phyloP scores from a whole-genome alignment of 2,329 filamentous ascomycete species.

The Verticillium nonalfalfae region DNA sequence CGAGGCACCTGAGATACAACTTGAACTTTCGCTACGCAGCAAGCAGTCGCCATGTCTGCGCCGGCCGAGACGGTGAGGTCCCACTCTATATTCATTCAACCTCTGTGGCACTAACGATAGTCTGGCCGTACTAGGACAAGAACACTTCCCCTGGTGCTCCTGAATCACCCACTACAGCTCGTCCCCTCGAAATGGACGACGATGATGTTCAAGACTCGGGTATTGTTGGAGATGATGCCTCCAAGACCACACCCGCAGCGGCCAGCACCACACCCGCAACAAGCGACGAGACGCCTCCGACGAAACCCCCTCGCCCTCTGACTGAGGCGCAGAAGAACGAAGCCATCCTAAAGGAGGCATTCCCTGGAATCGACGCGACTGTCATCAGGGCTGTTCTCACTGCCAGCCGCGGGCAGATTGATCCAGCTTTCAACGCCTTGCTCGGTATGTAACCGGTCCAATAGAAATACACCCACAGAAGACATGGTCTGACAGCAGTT shows the following conservation, averaged over 20 bases:
- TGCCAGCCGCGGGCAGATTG: slow-evolving; percentile 81
- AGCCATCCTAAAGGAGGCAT: slow-evolving; percentile 86
- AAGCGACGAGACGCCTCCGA: slow-evolving; percentile 46
- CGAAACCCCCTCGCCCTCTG: slow-evolving; percentile 80
- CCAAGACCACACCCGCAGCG: slow-evolving; percentile 12
- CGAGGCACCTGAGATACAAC: background rate
- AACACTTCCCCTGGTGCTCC: slow-evolving; percentile 31
- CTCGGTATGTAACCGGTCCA: slow-evolving; percentile 51
- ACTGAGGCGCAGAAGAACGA: slow-evolving; percentile 80
- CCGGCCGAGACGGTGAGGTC: slow-evolving; percentile 36
- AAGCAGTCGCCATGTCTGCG: slow-evolving; percentile 31
- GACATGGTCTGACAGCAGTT: background rate
- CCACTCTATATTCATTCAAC: slow-evolving; percentile 13
- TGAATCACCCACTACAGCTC: slow-evolving; percentile 60
- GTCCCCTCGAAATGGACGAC: slow-evolving; percentile 63
- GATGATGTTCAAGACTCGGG: slow-evolving; percentile 61
- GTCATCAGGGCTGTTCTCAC: slow-evolving; percentile 84
- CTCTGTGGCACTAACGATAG: slow-evolving; percentile 8
- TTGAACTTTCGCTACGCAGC: background rate
- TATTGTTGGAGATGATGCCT: slow-evolving; percentile 34
- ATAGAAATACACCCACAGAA: background rate
- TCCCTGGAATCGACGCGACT: slow-evolving; percentile 71
- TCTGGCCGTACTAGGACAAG: background rate
- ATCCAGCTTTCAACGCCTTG: slow-evolving; percentile 92
- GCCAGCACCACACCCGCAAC: slow-evolving; percentile 20